Base-by-base conservation (phyloP, 805 yeast species). In the Lachancea mirantina region DNA sequence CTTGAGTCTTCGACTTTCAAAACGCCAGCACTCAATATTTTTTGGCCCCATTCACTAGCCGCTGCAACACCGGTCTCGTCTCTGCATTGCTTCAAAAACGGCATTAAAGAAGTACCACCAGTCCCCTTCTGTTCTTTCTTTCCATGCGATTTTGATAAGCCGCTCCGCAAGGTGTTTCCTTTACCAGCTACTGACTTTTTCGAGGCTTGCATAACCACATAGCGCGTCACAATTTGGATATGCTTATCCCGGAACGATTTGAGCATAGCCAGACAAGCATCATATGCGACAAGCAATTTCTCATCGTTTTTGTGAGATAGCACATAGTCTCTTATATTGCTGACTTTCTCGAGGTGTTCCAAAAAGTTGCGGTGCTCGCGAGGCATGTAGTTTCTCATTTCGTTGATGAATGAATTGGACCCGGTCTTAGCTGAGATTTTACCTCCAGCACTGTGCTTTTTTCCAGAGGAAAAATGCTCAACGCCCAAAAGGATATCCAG, bases 61-160 rank as follows among this genome's bases (percentile, higher is more conserved):
- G 96, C 95, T 8, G 87, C 75, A 47, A 82, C 92, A 26, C 95
- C 95, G 2, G 96, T 88, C 55, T 88, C 96, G 61, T 88, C 96
- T 57, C 96, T 73, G 46, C 96, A 89, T 59, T 89, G 96, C 58
- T 87, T 88, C 54, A 88, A 68, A 62, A 88, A 89, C 17, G 96
- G 95, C 38, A 88, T 70, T 48, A 88, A 67, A 1, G 94, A 78
- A 0, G 96, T 88, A 27, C 97, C 96, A 14, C 97, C 97, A 1
- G 97, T 88, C 10, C 97, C 96, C 46, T 75, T 73, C 42, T 72
- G 74, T 37, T 72, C 79, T 26, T 65, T 68, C 38, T 67, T 67
- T 26, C 64, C 66, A 41, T 65, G 68, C 21, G 65, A 54, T 46
- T 70, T 74, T 49, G 51, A 64, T 29, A 71, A 68, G 13, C 79